Base-by-base conservation (phyloP, 495 filamentous ascomycete species). In the Annulohypoxylon maeteangense region DNA sequence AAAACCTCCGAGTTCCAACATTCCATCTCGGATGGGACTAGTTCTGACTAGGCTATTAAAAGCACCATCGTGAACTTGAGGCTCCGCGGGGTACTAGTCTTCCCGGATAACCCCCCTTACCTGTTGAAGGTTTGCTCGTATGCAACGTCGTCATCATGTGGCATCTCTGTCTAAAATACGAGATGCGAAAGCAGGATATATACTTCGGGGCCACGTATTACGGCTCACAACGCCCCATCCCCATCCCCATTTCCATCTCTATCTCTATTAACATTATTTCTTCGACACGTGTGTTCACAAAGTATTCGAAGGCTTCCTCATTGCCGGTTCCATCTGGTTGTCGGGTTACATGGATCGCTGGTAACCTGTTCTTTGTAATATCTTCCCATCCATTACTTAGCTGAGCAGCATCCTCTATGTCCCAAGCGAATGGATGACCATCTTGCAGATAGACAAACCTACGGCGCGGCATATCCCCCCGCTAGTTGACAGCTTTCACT, bases 131-230 rank as follows among this genome's bases (percentile, higher is more conserved):
- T 65, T 73, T 62, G 20, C 22, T 73, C 65, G 65, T 66, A 68
- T 65, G 45, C 48, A 48, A 66, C 70, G 70, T 73, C 70, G 70
- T 73, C 70, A 73, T 69, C 70, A 58, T 23, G 11, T 54, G 5
- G 27, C 22, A 16, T 58, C 53, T 16, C 53, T 12, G 29, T 23
- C 45, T 6, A 62, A 62, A 69, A 73, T 73, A 73, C 70, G 70
- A 73, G 70, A 59, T 62, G 50, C 27, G 45, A 53, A 68, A 27
- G 42, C 31, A 62, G 50, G 48, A 69, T 64, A 68, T 73, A 73
- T 60, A 62, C 65, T 73, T 66, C 50, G 42, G 32, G 38, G 70
- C 70, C 70, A 59, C 70, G 70, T 68, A 73, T 40, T 14, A 40
- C 61, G 6, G 36, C 5, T 59, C 57, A 62, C 32, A 44, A 61